A percentile compares a stretch with the other conserved stretches of the same genome.
Evolutionary conservation across 2,329 filamentous ascomycete genomes (phyloP).

Genomic region (Aspergillus fischeri): DNA sequence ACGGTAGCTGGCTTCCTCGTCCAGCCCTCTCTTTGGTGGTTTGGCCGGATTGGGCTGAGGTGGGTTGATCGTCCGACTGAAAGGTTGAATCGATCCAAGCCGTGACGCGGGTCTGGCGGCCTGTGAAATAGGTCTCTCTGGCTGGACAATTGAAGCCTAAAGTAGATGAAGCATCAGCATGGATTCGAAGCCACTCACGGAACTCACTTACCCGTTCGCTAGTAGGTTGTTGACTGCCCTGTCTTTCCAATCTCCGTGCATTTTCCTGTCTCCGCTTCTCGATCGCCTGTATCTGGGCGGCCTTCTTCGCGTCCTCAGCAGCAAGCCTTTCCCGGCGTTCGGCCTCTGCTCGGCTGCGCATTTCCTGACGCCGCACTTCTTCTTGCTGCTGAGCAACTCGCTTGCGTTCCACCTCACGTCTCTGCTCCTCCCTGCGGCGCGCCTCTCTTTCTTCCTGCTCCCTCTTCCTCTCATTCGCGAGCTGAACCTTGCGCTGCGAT

Average conservation of each 20-base stretch:
- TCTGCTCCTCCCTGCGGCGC: conserved; percentile 74
- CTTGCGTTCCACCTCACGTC: conserved; percentile 75
- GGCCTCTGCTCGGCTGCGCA: conserved; percentile 58
- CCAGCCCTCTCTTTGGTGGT: conserved; percentile 68
- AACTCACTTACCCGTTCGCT: conserved; percentile 35
- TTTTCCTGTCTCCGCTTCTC: conserved; percentile 50
- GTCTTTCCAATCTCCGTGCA: conserved; percentile 43
- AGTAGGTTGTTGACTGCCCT: conserved; percentile 38
- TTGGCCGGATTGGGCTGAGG: conserved; percentile 65
- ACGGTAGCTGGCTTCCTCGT: conserved; percentile 53
- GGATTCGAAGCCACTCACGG: neutral
- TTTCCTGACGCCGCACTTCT: conserved; percentile 59
- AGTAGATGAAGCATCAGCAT: conserved; percentile 3
- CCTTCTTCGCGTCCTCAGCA: conserved; percentile 61
- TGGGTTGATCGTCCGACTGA: conserved; percentile 57
- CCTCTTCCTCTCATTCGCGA: conserved; percentile 74
- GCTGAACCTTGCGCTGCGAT: conserved; percentile 66
- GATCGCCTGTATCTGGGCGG: conserved; percentile 58
- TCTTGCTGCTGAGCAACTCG: conserved; percentile 55
- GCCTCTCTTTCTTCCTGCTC: conserved; percentile 79
- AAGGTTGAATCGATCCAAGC: conserved; percentile 50
- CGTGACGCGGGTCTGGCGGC: conserved; percentile 49
- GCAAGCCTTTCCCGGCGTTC: conserved; percentile 45
- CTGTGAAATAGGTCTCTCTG: conserved; percentile 26
- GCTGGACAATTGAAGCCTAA: conserved; percentile 23